phyloP scores from a whole-genome alignment of 2,329 filamentous ascomycete genomes.

The Colletotrichum truncatum region DNA sequence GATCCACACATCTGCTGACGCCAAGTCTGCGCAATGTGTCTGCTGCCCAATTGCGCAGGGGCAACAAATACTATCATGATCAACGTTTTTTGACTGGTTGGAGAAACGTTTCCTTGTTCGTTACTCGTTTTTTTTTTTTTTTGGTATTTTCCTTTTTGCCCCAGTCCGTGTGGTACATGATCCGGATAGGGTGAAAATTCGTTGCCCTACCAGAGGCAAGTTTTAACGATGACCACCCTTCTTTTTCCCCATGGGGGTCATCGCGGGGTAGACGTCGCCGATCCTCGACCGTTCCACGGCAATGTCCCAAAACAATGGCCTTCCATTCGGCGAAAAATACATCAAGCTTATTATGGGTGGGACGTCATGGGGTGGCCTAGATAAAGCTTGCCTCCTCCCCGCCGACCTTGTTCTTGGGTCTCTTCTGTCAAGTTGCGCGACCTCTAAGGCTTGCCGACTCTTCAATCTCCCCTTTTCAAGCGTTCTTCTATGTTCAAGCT shows the following conservation, averaged over 20 bases:
- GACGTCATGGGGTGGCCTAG: slow-evolving; percentile 18
- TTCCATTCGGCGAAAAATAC: slow-evolving; percentile 6
- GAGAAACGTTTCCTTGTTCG: background rate
- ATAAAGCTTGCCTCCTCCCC: slow-evolving; percentile 25
- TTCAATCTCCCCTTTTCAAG: background rate
- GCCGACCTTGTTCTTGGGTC: background rate
- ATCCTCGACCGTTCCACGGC: slow-evolving; percentile 16
- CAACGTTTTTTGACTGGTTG: background rate
- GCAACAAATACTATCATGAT: background rate
- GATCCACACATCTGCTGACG: slow-evolving; percentile 31
- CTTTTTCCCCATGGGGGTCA: slow-evolving; percentile 25
- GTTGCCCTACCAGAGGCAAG: background rate
- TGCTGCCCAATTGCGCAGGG: slow-evolving; percentile 20
- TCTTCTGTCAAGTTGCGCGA: background rate
- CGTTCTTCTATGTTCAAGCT: background rate
- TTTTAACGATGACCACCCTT: slow-evolving; percentile 20
- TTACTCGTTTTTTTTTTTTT: background rate
- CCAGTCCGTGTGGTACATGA: background rate
- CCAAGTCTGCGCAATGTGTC: slow-evolving; percentile 17
- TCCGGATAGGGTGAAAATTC: background rate
- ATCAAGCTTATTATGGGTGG: slow-evolving; percentile 23
- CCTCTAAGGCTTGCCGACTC: background rate
- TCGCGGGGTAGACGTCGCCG: slow-evolving; percentile 25
- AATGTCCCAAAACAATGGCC: background rate
- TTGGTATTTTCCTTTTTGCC: background rate